phyloP scores from a whole-genome alignment of 2,329 filamentous ascomycete genomes.

The Trichophyton rubrum region DNA sequence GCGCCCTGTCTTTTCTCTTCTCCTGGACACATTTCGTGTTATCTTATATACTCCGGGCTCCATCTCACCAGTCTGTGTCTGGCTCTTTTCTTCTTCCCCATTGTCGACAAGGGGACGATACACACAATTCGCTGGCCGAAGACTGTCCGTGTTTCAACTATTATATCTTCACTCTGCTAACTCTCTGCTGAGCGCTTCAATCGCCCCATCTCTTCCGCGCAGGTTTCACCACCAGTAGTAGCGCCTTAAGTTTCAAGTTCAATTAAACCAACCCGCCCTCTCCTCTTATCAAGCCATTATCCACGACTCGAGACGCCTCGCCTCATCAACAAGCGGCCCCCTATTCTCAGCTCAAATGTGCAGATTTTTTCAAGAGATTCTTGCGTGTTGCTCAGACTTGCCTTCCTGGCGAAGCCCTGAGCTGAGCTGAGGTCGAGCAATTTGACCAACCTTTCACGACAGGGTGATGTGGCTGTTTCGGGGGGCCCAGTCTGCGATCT shows the following conservation, averaged over 20 bases:
- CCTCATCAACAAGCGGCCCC: neutral
- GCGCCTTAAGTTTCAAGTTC: neutral
- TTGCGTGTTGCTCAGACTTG: neutral
- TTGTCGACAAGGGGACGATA: neutral
- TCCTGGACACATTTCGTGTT: no score
- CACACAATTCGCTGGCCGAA: conserved; percentile 2
- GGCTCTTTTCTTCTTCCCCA: neutral
- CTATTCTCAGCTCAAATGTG: neutral
- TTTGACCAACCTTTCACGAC: neutral
- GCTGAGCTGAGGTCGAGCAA: neutral
- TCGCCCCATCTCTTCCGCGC: neutral
- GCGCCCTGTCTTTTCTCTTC: neutral
- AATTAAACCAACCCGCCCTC: neutral
- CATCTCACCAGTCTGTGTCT: neutral
- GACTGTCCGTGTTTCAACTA: neutral
- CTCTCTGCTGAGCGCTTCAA: neutral
- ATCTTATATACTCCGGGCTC: neutral
- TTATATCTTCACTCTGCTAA: neutral
- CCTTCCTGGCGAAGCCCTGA: conserved; percentile 1
- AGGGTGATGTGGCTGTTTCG: conserved; percentile 35
- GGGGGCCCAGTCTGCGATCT: conserved; percentile 38
- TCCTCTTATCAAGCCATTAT: neutral
- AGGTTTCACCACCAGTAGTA: neutral
- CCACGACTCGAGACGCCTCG: neutral
- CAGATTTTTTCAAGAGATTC: neutral